Conservation (phyloP, 768 basidiomycete genomes). For the Epithele typhae region DNA sequence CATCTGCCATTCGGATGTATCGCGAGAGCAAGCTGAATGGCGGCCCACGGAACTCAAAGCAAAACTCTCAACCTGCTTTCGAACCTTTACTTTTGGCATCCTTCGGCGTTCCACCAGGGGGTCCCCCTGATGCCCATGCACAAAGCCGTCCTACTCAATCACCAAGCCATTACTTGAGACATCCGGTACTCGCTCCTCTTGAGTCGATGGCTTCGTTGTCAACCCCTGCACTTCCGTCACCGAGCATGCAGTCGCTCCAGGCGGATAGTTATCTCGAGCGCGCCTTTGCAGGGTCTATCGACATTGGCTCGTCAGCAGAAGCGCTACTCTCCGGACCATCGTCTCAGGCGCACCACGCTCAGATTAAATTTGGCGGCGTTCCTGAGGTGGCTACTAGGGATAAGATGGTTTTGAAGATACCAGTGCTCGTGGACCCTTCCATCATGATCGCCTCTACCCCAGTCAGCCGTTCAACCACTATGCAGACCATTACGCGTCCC, state of each 20-base stretch:
- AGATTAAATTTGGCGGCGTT: slow-evolving; percentile 9
- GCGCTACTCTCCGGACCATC: slow-evolving; percentile 10
- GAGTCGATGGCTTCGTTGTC: too few species aligned
- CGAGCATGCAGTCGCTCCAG: slow-evolving; percentile 4
- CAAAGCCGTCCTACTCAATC: not conserved
- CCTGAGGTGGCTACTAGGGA: slow-evolving; percentile 6
- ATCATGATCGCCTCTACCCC: too few species aligned
- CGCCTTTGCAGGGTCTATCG: slow-evolving; percentile 16
- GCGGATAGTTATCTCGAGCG: slow-evolving; percentile 23
- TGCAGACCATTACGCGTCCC: too few species aligned
- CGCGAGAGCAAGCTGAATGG: slow-evolving; percentile 17
- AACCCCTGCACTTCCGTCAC: not conserved
- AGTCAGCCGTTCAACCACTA: too few species aligned
- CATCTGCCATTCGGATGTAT: slow-evolving; percentile 29
- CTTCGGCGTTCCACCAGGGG: not conserved
- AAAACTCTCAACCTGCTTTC: not conserved
- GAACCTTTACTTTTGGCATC: slow-evolving; percentile 1
- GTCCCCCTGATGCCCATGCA: slow-evolving; percentile 5
- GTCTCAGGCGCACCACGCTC: slow-evolving; percentile 21
- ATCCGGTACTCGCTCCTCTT: too few species aligned
- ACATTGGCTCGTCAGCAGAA: slow-evolving; percentile 17
- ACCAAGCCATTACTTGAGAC: too few species aligned
- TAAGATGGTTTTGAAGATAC: slow-evolving; percentile 3
- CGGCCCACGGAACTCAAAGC: not conserved
- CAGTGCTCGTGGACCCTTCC: slow-evolving; percentile 1